Evolutionary conservation across 257 asterid species (phyloP).

Genomic region (Fraxinus pennsylvanica): DNA sequence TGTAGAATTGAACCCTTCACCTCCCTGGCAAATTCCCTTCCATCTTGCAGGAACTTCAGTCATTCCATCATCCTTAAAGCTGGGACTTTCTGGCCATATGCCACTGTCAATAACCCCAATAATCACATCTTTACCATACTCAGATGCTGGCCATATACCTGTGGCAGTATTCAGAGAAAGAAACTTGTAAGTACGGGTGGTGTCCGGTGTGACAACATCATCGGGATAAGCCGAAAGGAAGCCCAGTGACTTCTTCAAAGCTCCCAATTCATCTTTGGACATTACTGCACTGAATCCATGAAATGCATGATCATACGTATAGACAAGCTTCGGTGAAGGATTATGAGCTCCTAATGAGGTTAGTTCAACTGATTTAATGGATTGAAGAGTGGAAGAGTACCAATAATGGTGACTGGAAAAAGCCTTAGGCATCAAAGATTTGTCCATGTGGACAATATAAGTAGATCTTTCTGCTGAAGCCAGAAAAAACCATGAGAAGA

Average conservation of each 20-base stretch:
- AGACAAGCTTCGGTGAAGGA: neutral
- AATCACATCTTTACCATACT: neutral
- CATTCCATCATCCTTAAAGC: neutral
- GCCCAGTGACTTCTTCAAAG: neutral
- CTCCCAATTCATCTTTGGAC: neutral
- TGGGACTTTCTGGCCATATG: neutral
- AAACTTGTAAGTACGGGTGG: neutral
- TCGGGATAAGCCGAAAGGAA: neutral
- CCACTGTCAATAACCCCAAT: neutral
- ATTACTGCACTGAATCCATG: neutral
- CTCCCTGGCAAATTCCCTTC: neutral
- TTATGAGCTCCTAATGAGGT: neutral
- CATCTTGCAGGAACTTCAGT: neutral
- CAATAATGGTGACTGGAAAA: neutral
- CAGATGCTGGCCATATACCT: neutral
- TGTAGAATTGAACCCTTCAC: neutral
- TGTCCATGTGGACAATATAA: slow-evolving; percentile 7
- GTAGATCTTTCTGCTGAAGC: neutral
- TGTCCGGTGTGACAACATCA: neutral
- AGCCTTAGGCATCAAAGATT: neutral
- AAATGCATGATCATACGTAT: neutral
- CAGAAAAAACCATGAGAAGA: neutral
- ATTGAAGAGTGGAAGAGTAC: neutral
- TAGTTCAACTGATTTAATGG: neutral
- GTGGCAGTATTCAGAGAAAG: neutral